Base-by-base conservation (phyloP, 2,329 filamentous ascomycete species). In the Aspergillus cejpii region DNA sequence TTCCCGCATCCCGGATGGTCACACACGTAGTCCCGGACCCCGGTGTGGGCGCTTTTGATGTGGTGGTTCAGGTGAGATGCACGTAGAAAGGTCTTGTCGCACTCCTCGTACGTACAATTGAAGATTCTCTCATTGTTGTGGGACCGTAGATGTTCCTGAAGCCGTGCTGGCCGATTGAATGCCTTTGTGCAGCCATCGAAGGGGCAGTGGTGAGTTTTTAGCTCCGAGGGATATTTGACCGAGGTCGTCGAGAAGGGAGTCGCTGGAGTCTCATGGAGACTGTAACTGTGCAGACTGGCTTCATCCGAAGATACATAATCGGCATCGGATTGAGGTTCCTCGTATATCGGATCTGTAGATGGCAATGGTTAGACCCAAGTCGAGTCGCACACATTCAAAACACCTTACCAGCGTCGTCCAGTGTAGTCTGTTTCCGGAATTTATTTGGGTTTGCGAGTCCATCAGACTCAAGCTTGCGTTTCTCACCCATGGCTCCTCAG, bases 21-120 rank as follows among this genome's bases (percentile, higher is more conserved):
- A 68, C 90, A 96, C 20, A 77, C 65, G 63, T 88, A 84, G 37
- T 81, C 77, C 47, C 84, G 77, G 52, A 87, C 77, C 43, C 80
- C 74, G 15, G 79, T 84, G 63, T 96, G 91, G 8, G 84, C 83
- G 44, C 85, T 85, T 62, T 90, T 89, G 60, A 94, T 69, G 63
- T 97, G 91, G 53, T 89, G 84, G 48, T 84, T 83, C 14, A 96
- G 74, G 67, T 96, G 89, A 56, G 91, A 91, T 53, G 87, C 80
- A 50, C 92, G 86, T 11, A 88, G 78, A 63, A 94, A 97, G 33
- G 83, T 78, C 71, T 95, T 96, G 57, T 80, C 79, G 61, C 91
- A 97, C 33, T 69, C 81, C 5, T 75, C 69, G 50, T 84, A 77
- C 2, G 75, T 71, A 60, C 91, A 97, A 29, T 75, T 74, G 65